Evolutionary conservation across 192 early-diverging fungal species (phyloP), one percentile per base, ranked within the genome.

Genomic region (Rhizophagus prolifer): DNA sequence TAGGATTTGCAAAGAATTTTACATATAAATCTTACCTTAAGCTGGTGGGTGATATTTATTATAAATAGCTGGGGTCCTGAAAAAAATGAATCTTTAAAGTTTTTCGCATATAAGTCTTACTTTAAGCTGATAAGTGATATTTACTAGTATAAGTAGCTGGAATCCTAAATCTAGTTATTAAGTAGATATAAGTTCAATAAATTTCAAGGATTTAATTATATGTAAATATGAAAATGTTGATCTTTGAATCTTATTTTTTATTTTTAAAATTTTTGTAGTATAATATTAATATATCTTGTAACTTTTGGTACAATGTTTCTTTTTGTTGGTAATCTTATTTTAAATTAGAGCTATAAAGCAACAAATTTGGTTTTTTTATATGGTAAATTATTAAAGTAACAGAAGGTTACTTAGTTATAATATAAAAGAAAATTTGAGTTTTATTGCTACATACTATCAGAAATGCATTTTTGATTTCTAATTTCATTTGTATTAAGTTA

Each of bases 181-280:
- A 58, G 70, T 59, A 58, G 66, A 82, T 70, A 82, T 60, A 74
- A 50, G 38, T 68, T 74, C 36, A 46, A 62, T 5, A 7, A 74
- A 41, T 50, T 23, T 31, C 23, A 28, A 19, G n/a, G 5, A 74
- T 25, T 23, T 31, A 59, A 41, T 74, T 74, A 26, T 14, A n/a
- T 74, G 72, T 47, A 7, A 74, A 68, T 25, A 78, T 58, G 28
- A 69, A 19, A 41, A 14, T 28, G 13, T 68, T 44, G n/a, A 68
- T 28, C 19, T 68, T 6, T 6, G 38, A 23, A 44, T n/a, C n/a
- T n/a, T n/a, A n/a, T 16, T 6, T 8, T 65, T 13, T 61, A 23
- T 47, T 12, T 0, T 44, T 58, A 25, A 54, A 46, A 46, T 28
- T 19, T 58, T 36, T 1, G 50, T 74, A 74, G 47, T 79, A 70